Conservation (phyloP, 768 basidiomycete species). For the Leucocoprinus birnbaumii region DNA sequence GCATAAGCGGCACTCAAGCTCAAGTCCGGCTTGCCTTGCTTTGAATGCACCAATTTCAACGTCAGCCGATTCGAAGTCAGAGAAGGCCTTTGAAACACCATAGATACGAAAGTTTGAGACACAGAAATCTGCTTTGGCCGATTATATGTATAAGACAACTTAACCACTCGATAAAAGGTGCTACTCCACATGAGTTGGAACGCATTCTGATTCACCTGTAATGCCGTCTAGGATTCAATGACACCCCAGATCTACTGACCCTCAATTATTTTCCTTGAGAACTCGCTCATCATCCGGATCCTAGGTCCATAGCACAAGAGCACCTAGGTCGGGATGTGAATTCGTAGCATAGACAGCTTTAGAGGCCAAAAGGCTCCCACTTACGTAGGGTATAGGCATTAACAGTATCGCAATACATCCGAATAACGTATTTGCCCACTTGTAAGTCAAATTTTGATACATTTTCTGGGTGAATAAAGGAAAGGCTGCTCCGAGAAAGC, state of each 20-base stretch:
- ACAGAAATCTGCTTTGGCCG: too few species aligned
- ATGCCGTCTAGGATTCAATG: too few species aligned
- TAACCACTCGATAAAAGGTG: too few species aligned
- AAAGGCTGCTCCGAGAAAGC: slow-evolving; percentile 48
- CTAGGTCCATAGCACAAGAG: slow-evolving; percentile 41
- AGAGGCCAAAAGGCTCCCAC: slow-evolving; percentile 16
- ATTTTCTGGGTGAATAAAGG: slow-evolving; percentile 62
- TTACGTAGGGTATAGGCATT: slow-evolving; percentile 58
- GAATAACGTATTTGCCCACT: slow-evolving; percentile 61
- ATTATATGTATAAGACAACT: too few species aligned
- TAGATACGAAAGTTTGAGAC: too few species aligned
- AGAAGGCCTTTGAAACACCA: too few species aligned
- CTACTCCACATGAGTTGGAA: too few species aligned
- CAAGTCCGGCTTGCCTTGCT: too few species aligned
- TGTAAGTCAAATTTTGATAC: slow-evolving; percentile 52
- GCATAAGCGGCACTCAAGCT: too few species aligned
- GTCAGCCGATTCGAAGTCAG: too few species aligned
- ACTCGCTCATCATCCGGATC: slow-evolving; percentile 37
- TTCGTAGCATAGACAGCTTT: neutral
- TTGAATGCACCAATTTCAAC: too few species aligned
- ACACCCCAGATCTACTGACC: neutral
- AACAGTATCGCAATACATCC: slow-evolving; percentile 48
- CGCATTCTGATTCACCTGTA: too few species aligned
- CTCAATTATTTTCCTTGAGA: slow-evolving; percentile 30
- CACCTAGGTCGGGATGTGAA: slow-evolving; percentile 22